Conservation (phyloP, 768 basidiomycete species). For the Boletus tomentosulus region DNA sequence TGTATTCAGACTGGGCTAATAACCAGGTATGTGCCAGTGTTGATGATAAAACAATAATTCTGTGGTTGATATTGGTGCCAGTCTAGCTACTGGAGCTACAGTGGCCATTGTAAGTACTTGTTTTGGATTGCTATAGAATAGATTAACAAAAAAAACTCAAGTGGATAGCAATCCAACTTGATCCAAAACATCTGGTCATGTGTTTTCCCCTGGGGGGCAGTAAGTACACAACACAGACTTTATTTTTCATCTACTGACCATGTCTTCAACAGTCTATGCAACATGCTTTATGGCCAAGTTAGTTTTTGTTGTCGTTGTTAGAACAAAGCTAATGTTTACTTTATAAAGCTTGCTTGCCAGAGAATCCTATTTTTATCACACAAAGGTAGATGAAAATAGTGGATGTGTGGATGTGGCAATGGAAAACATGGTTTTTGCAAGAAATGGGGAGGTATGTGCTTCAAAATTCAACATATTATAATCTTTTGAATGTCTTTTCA, state of each 20-base stretch:
- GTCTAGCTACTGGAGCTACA: slow-evolving; percentile 13
- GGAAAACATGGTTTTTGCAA: slow-evolving; percentile 7
- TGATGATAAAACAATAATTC: background rate
- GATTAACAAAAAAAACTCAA: background rate
- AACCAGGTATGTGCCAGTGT: slow-evolving; percentile 14
- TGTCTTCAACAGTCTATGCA: slow-evolving; percentile 21
- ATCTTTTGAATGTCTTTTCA: background rate
- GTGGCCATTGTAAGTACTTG: slow-evolving; percentile 16
- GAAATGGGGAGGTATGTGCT: slow-evolving; percentile 1
- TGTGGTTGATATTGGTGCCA: slow-evolving; percentile 2
- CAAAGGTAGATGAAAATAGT: background rate
- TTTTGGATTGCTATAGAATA: background rate
- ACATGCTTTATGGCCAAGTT: slow-evolving; percentile 28
- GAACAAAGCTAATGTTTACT: background rate
- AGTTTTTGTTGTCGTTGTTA: background rate
- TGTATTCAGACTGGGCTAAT: slow-evolving; percentile 26
- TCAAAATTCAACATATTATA: background rate
- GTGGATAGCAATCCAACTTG: slow-evolving; percentile 20
- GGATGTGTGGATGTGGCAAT: background rate
- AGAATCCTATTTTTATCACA: slow-evolving; percentile 21
- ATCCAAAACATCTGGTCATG: slow-evolving; percentile 19
- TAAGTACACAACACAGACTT: slow-evolving; percentile 5
- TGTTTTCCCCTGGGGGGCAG: slow-evolving; percentile 23
- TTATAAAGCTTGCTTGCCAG: slow-evolving; percentile 23
- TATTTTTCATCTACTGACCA: background rate